Evolutionary conservation across 352 stramenopile species (phyloP).

Genomic region (Globisporangium alternatum): DNA sequence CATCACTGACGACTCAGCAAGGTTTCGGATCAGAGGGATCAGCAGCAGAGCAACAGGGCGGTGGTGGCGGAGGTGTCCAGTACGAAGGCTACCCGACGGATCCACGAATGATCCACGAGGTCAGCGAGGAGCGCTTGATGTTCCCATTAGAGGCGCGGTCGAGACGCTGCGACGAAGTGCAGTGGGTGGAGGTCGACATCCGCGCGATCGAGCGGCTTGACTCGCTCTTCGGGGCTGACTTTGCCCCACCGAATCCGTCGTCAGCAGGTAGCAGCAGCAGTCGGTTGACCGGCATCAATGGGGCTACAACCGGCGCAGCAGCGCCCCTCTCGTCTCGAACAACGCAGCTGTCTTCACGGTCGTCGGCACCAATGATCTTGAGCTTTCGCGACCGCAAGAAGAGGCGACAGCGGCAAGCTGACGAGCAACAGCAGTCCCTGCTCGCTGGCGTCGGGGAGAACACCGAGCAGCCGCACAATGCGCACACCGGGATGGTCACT

Average conservation of each 20-base stretch:
- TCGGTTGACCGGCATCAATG: neutral
- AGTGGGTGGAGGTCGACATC: constrained; percentile 36
- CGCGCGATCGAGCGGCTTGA: constrained; percentile 27
- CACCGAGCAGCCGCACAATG: neutral
- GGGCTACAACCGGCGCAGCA: neutral
- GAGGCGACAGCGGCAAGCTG: constrained; percentile 5
- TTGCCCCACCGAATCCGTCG: neutral
- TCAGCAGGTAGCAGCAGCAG: neutral
- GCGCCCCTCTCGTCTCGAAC: constrained; percentile 6
- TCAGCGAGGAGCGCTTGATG: constrained; percentile 30
- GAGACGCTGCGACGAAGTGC: constrained; percentile 20
- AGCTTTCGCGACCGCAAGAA: constrained; percentile 18
- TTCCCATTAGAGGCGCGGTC: constrained; percentile 31
- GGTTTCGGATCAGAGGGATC: neutral
- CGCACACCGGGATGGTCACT: neutral
- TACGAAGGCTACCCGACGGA: constrained; percentile 25
- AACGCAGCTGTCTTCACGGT: constrained; percentile 1
- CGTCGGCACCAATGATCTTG: constrained; percentile 3
- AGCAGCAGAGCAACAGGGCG: neutral
- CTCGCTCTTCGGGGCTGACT: constrained; percentile 26
- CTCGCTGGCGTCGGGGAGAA: constrained; percentile 10
- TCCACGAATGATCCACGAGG: constrained; percentile 27
- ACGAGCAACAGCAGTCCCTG: constrained; percentile 1
- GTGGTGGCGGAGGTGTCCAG: neutral
- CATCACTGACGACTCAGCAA: neutral